Base-by-base conservation (phyloP, 1,284 basidiomycete species). In the Rhodotorula sp. region DNA sequence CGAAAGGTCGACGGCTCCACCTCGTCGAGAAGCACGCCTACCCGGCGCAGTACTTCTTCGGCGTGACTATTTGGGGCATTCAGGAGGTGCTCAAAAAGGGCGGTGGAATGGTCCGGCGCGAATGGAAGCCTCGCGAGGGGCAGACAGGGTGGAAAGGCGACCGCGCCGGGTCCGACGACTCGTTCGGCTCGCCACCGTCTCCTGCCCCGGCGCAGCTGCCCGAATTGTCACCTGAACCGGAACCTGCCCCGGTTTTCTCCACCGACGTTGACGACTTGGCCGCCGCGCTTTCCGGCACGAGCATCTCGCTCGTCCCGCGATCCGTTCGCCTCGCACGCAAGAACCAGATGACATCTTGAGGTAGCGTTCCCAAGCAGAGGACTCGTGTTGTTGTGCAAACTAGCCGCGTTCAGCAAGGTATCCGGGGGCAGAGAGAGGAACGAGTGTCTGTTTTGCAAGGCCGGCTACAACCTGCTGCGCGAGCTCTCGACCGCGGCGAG, bases 41-140 rank as follows among this genome's bases (percentile, higher is more conserved):
- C 78, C 93, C 93, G 2, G 89, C 90, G 80, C 86, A 92, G 77
- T 95, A 89, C 81, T 94, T 91, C 81, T 95, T 94, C 80, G 87
- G 88, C 34, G 89, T 95, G 56, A 92, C 91, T 14, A 92, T 93
- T 80, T 92, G 91, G 80, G 92, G 92, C 34, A 87, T 94, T 13
- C 61, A 58, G 8, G 64, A 68, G 8, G 60, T 74, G 19, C 63
- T 74, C 10, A 42, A 52, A 23, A 67, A 64, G 41, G 68, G 63
- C 3, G 65, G 64, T 17, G 72, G 74, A 16, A 74, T 76, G 72
- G 62, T 76, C 7, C 44, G 71, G 17, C 52, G 64, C 17, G 72
- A 73, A 2, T 75, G 71, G 71, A 68, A 57, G 54, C 54, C 67
- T 17, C 27, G 71, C 16, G 19, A 41, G 14, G 59, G 59, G 4